These are phyloP conservation scores for Apiotrichum brassicae DNA, from an alignment of 1,284 basidiomycete species.

Conservation along the genomic window DNA sequence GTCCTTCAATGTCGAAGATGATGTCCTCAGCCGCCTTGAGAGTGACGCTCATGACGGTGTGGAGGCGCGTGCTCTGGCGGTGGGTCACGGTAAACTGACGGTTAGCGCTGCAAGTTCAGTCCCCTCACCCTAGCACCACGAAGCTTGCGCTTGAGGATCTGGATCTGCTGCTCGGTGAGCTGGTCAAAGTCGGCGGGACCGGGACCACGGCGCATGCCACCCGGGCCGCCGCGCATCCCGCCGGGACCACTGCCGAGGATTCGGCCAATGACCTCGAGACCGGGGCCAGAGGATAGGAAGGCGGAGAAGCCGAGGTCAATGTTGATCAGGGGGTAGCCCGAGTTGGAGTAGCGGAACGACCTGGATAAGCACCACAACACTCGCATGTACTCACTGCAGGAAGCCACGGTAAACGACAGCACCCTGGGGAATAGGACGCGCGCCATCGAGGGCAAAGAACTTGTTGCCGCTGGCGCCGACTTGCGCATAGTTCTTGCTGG, in stretches of 20 bases:
- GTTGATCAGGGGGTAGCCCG: constrained; percentile 31
- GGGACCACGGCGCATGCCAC: neutral
- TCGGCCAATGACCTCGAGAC: constrained; percentile 35
- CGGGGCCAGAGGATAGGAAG: constrained; percentile 38
- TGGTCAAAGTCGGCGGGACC: constrained; percentile 11
- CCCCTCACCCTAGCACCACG: constrained; percentile 28
- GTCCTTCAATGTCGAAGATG: constrained; percentile 26
- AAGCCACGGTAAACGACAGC: constrained; percentile 41
- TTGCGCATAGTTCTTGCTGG: constrained; percentile 34
- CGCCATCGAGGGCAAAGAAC: constrained; percentile 35
- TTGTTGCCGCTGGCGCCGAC: constrained; percentile 38
- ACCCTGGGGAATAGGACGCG: constrained; percentile 31
- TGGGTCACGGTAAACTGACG: constrained; percentile 34
- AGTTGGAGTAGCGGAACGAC: constrained; percentile 38
- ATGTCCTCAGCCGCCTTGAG: constrained; percentile 27
- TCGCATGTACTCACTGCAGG: constrained; percentile 42
- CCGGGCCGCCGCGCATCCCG: constrained; percentile 11
- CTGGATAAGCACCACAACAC: constrained; percentile 11
- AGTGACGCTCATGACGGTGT: constrained; percentile 34
- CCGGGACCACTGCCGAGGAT: constrained; percentile 21
- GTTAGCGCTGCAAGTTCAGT: neutral
- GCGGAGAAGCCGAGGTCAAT: constrained; percentile 43
- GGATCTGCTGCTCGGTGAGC: constrained; percentile 17
- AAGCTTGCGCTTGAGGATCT: constrained; percentile 30
- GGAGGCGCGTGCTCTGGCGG: constrained; percentile 29